These are phyloP conservation scores for Heliocybe sulcata DNA, from an alignment of 1,284 basidiomycete species.

Conservation along the genomic window DNA sequence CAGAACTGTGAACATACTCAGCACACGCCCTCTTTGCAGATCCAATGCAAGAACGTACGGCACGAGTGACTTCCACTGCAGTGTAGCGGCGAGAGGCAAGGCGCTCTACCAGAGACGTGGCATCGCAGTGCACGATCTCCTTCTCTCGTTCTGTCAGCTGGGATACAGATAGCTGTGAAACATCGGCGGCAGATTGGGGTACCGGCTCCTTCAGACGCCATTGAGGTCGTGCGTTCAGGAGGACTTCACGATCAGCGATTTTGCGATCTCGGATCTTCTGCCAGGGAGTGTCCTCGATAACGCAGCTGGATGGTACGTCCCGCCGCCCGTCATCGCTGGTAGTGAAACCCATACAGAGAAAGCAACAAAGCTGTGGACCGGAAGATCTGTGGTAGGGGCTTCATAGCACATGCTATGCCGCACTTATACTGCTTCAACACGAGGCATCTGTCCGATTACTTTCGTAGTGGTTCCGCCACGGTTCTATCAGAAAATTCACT, in stretches of 20 bases:
- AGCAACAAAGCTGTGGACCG: background rate
- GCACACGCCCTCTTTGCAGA: background rate
- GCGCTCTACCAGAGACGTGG: slow-evolving; percentile 22
- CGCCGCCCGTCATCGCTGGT: background rate
- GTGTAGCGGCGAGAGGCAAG: slow-evolving; percentile 23
- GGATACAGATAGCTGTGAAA: slow-evolving; percentile 20
- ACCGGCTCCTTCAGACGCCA: slow-evolving; percentile 22
- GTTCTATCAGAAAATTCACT: background rate
- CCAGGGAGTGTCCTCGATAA: slow-evolving; percentile 9
- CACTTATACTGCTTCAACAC: background rate
- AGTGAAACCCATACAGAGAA: background rate
- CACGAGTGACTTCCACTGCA: slow-evolving; percentile 24
- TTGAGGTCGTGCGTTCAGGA: slow-evolving; percentile 20
- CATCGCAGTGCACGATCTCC: slow-evolving; percentile 27
- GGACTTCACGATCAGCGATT: slow-evolving; percentile 21
- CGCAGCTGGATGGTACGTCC: background rate
- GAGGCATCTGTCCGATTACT: background rate
- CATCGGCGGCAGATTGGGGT: slow-evolving; percentile 17
- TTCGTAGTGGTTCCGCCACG: background rate
- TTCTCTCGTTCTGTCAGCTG: slow-evolving; percentile 23
- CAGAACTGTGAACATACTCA: slow-evolving; percentile 14
- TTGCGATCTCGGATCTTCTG: slow-evolving; percentile 18
- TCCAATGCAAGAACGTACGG: slow-evolving; percentile 6
- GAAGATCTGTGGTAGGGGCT: background rate
- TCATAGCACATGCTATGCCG: background rate